phyloP scores from a whole-genome alignment of 108 stramenopile species.

The Tribonema minus region DNA sequence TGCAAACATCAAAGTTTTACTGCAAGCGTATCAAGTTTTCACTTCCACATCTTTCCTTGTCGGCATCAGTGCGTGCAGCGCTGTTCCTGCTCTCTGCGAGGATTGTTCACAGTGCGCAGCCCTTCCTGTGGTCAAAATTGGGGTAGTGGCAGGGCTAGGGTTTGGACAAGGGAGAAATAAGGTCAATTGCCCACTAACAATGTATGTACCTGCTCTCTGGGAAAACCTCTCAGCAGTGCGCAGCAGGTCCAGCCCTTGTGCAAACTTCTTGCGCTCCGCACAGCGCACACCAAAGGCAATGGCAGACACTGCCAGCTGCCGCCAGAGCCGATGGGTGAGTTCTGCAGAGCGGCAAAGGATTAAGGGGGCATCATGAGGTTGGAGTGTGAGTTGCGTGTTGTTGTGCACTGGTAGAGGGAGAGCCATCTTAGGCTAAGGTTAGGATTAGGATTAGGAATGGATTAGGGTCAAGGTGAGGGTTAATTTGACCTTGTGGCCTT shows the following conservation, averaged over 20 bases:
- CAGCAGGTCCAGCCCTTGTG: slow-evolving; percentile 18
- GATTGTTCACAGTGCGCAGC: neutral
- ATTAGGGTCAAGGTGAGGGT: too few relatives aligned
- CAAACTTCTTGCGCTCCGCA: slow-evolving; percentile 2
- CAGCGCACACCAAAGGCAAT: slow-evolving; percentile 19
- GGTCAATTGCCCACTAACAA: neutral
- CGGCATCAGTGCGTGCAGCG: neutral
- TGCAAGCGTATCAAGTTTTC: too few relatives aligned
- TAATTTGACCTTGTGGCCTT: too few relatives aligned
- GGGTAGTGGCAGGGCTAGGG: too few relatives aligned
- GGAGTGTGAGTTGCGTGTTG: too few relatives aligned
- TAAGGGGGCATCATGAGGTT: too few relatives aligned
- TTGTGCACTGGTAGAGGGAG: too few relatives aligned
- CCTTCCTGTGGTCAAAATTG: neutral
- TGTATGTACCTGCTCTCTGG: neutral
- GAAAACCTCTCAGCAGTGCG: slow-evolving; percentile 6
- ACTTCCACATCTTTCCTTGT: neutral
- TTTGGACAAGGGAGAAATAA: too few relatives aligned
- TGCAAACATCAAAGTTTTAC: too few relatives aligned
- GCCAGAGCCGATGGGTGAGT: slow-evolving; percentile 12
- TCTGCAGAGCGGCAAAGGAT: too few relatives aligned
- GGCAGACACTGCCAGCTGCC: slow-evolving; percentile 19
- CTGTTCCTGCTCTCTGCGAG: neutral
- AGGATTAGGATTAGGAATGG: too few relatives aligned
- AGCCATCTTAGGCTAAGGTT: too few relatives aligned